Evolutionary conservation across 1,139 yeast species (phyloP), one percentile per base, ranked within the genome.

Genomic region (Blastobotrys apis): DNA sequence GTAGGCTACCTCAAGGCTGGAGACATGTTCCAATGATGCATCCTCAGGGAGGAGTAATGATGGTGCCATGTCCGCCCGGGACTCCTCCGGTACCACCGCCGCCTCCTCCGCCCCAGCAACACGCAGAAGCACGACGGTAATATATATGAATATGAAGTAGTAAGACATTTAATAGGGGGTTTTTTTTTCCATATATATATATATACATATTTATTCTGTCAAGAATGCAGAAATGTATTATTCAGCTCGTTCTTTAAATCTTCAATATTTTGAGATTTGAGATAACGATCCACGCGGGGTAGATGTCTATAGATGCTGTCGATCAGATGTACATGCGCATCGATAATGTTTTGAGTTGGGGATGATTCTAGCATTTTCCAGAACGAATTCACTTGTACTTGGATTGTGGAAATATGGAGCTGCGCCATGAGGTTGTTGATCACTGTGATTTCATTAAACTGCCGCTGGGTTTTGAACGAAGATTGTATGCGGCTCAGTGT

Each of bases 21-120:
- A 25, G 41, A 33, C 4, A 33, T 13, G 17, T 33, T 4, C 37
- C 38, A 22, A 29, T 39, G 13, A 13, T 13, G 5, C 43, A 39
- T 16, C 43, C 43, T 5, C 25, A 39, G 4, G 43, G 43, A 8
- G 37, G 34, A 10, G 20, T 33, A 4, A 30, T 39, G n/a, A 39
- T 39, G 43, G 43, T 39, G 9, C 43, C 43, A 6, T 33, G 19
- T n/a, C 45, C 45, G 15, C 44, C 40, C 20, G 22, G 21, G 2
- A 27, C 41, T 2, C 41, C 41, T 1, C 41, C 41, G 53, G 60
- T 22, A 44, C 42, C 45, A 10, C 52, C 43, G 25, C 43, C 36
- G 22, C 48, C 42, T 12, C 47, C 37, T 19, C 44, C 26, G 29
- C 41, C 44, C 4, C 49, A 27, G n/a, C 33, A 17, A 27, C 17